Base-by-base conservation (phyloP, 352 stramenopile species). In the Globisporangium heterothallicum region DNA sequence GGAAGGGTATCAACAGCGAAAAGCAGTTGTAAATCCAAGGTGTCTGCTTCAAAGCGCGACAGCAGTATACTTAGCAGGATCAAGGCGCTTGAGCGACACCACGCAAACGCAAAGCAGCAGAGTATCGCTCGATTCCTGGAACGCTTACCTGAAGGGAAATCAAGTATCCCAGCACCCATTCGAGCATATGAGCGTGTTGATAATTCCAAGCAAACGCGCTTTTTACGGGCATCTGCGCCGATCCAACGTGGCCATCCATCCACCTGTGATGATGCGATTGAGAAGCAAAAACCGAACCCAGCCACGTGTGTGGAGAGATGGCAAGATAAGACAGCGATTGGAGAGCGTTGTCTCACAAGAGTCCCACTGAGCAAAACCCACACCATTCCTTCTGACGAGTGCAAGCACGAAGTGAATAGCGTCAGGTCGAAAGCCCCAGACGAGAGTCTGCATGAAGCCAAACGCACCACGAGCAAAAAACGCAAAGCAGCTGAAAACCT, bases 1-100 rank as follows among this genome's bases (percentile, higher is more conserved):
- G n/a, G 12, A 16, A 38, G 32, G 14, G 32, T 18, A 38, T 6
- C 32, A 16, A 38, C 8, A 38, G 32, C 14, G 32, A 38, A 16
- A 10, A 38, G 4, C 32, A 38, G n/a, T 2, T n/a, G 3, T 38
- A 5, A 38, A 38, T 19, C 21, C 6, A 4, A 8, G 18, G 27
- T 9, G 21, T 10, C 22, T 13, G 10, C 22, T 27, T 14, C 21
- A 22, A 58, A 45, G n/a, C 19, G 30, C 10, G 56, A 76, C 38
- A 79, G 69, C 49, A 71, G 48, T 13, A 70, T 83, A 19, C 53
- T 83, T 42, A 49, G 49, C 21, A 67, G 66, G 46, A 83, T 83
- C 30, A 83, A 80, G 47, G 72, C 56, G 29, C 51, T 83, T n/a
- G 66, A 74, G 35, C 60, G 24, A 2, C 72, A 76, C 46, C 71